Evolutionary conservation across 176 grass and related monocot genomes (phyloP), one percentile per base, ranked within the genome.

Genomic region (Lolium rigidum): DNA sequence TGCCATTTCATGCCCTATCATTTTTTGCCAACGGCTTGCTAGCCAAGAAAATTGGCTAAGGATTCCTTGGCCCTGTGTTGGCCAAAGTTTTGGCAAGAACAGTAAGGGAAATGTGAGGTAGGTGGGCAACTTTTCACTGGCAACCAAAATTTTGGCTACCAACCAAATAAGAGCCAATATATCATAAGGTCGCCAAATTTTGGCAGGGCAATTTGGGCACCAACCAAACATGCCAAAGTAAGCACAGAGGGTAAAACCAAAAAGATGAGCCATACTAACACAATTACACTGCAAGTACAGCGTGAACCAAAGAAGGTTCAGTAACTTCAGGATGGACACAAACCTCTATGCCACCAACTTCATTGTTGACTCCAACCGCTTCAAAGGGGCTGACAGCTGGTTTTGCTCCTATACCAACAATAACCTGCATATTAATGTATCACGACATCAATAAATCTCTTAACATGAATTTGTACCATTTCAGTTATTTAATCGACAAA

Each of bases 281-380:
- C 66, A 49, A 65, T 64, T 24, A 63, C 21, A 74, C 0, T 41
- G 47, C 66, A 85, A 73, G 11, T 73, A 83, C 49, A 82, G 41
- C 7, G n/a, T 43, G 18, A 84, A 26, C 66, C 16, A 67, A 41
- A 78, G 72, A 84, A 80, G 59, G 13, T 11, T 15, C 61, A 54
- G 37, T 50, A 89, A 89, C 65, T 65, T 76, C 44, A 56, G 10
- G 35, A 84, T 83, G 18, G 15, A 31, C 82, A 85, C 81, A 43
- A 97, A 98, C 95, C 95, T 98, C 91, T 89, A 98, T 98, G 87
- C 95, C 95, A 86, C 95, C 95, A 82, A 98, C 91, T 87, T 82
- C 73, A 15, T 20, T 83, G 74, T 94, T 92, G 78, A 98, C 60
- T 60, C 93, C 95, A 82, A 94, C 88, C 74, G 86, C 83, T 72